Evolutionary conservation across 73 alveolate species (phyloP), one percentile per base, ranked within the genome.

Genomic region (Paramecium octaurelia): DNA sequence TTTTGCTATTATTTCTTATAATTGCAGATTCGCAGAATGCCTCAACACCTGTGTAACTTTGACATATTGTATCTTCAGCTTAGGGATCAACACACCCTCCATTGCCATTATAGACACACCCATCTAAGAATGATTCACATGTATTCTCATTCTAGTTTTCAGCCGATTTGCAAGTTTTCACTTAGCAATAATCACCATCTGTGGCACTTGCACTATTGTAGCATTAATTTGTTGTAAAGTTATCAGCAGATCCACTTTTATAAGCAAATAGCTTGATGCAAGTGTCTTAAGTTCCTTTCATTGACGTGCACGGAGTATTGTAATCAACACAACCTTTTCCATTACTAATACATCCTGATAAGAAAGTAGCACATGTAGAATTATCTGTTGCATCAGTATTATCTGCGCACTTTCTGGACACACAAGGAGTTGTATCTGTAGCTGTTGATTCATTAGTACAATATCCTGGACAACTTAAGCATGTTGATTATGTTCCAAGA

Each of bases 271-370:
- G 3, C 0, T 35, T 35, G 24, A 12, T 27, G 20, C 87, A 73
- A 16, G 35, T 73, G 14, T 58, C 34, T 18, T 73, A 36, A n/a
- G 60, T 73, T 35, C 87, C 87, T 20, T 12, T 1, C n/a, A 35
- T 8, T 29, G 87, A 31, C 0, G 60, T 73, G 35, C 87, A 73
- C 35, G 87, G 60, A 7, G 87, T 38, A 14, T 9, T 73, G 18
- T 73, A 35, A 73, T 73, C 68, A 29, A 73, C 87, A 38, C 87
- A 73, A 14, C 87, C 87, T 73, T 35, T 35, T 34, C 68, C 87
- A 73, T 14, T 73, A 31, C 4, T 35, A 23, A 73, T 38, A 36
- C 87, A 73, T 73, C 68, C 87, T 0, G 87, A n/a, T 73, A 73
- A 73, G 20, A 8, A 73, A 1, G 40, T 3, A 73, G 8, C 14